A percentile compares a stretch with the other conserved stretches of the same genome.
phyloP scores from a whole-genome alignment of 108 stramenopile species.

The Pseudonitzschia multiseries region DNA sequence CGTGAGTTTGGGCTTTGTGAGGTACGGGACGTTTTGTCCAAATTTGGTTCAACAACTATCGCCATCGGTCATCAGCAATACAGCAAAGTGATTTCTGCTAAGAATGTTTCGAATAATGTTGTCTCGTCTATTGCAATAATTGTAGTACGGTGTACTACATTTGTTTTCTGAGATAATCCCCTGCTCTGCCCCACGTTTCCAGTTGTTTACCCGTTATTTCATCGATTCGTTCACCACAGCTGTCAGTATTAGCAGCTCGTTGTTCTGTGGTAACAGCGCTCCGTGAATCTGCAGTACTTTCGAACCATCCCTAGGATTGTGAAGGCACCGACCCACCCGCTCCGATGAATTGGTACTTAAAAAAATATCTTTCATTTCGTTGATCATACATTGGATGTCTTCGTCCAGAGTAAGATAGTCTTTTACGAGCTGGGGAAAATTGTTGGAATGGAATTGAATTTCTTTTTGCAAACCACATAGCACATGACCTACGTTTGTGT shows the following conservation, averaged over 20 bases:
- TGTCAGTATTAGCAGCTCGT: background rate
- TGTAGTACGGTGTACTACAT: no score
- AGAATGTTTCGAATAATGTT: no score
- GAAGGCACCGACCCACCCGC: background rate
- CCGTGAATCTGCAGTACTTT: background rate
- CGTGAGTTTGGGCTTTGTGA: background rate
- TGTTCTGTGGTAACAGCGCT: conserved; percentile 4
- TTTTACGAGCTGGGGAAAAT: conserved; percentile 15
- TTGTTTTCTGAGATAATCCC: no score
- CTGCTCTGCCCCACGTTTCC: background rate
- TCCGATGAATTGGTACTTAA: background rate
- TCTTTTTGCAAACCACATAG: conserved; percentile 48
- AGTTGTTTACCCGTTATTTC: background rate
- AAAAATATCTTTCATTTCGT: background rate
- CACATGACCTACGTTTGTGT: conserved; percentile 29
- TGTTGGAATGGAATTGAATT: conserved; percentile 36
- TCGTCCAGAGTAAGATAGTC: conserved; percentile 5
- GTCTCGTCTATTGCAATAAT: no score
- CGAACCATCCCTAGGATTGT: background rate
- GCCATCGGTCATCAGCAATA: background rate
- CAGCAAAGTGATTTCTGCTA: no score
- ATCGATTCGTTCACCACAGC: background rate
- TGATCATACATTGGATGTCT: background rate
- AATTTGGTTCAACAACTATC: background rate
- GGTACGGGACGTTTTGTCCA: background rate